phyloP scores from a whole-genome alignment of 257 asterid genomes.

The Solanum pinnatisectum region DNA sequence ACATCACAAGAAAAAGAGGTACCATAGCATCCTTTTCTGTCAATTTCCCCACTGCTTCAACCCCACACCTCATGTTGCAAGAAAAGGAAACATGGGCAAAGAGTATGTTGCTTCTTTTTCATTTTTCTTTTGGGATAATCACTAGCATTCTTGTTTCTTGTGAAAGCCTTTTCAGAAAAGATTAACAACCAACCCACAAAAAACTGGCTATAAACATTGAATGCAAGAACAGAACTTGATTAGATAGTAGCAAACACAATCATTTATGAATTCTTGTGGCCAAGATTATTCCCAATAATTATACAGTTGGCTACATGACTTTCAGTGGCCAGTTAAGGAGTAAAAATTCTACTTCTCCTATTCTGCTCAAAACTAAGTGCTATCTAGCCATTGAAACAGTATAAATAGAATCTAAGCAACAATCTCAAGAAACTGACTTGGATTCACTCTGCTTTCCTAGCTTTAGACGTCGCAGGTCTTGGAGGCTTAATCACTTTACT shows the following conservation, averaged over 20 bases:
- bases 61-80: background rate
- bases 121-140: background rate
- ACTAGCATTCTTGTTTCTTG: background rate
- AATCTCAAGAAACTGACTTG: conserved; percentile 4
- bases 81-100: background rate
- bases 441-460: conserved; percentile 59
- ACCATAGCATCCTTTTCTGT: background rate
- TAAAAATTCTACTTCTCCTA: background rate
- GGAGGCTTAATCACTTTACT: conserved; percentile 77
- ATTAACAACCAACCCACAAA: background rate
- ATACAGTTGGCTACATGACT: background rate
- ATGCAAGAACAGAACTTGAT: background rate
- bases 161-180: background rate
- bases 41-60: background rate
- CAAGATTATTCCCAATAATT: background rate
- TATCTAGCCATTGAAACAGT: background rate
- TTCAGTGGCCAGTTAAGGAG: background rate
- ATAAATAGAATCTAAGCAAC: background rate
- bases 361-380: background rate
- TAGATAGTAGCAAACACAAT: background rate
- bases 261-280: background rate
- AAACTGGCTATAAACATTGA: background rate
- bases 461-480: conserved; percentile 54
- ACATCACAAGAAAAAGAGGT: background rate
- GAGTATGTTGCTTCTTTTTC: background rate